Evolutionary conservation across 257 asterid species (phyloP), one percentile per base, ranked within the genome.

Genomic region (Marsdenia floribunda): DNA sequence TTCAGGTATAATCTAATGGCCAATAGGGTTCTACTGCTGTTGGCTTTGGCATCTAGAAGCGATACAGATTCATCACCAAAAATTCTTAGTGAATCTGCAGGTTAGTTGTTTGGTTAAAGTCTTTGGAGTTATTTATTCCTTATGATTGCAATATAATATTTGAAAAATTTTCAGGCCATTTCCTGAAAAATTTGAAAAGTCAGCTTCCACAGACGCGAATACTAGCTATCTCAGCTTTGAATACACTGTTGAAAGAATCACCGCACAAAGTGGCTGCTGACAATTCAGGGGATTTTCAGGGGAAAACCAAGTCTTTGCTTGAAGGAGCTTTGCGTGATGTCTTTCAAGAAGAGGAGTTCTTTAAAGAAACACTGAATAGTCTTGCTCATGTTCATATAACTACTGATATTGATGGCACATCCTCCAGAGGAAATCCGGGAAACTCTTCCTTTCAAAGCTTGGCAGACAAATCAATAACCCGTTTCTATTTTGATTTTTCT

Each of bases 1-100:
- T 87, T 77, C 91, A 95, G 99, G 98, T 95, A 95, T 77, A 92
- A 95, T 84, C 83, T 95, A 83, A 95, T 95, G 99, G 96, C 99
- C 83, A 95, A 95, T 69, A 89, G 99, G 80, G 93, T 93, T 81
- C 90, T 95, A 73, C 89, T 95, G 69, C 85, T 95, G 87, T 86
- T 95, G 88, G 96, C 99, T 73, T 87, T 90, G 94, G 87, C 97
- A 72, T 90, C 97, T 72, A 85, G 91, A 82, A 87, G 82, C 80
- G 90, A 89, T 65, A 93, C 96, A 68, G 84, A 83, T 82, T 86
- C 86, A 76, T 86, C 96, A 66, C 64, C 86, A 52, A 77, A 90
- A 76, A 88, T 90, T 86, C 83, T 87, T 74, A 86, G 87, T 78
- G 91, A 92, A 85, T 88, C 93, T 71, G 87, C 98, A 75, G 98